phyloP scores from a whole-genome alignment of 1,284 basidiomycete species.

The Ganoderma multipileum region DNA sequence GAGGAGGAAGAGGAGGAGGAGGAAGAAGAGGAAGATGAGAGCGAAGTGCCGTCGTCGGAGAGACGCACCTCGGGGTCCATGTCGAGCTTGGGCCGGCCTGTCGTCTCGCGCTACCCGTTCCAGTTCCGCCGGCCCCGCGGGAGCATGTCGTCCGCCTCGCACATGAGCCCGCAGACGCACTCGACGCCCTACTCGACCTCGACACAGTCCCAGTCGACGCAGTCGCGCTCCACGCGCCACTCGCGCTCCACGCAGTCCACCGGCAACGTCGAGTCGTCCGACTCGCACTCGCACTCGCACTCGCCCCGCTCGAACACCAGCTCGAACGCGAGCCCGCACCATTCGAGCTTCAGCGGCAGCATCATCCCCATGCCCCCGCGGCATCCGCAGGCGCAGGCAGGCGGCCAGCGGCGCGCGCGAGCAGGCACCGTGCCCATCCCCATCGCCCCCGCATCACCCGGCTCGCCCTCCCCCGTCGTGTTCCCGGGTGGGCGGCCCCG shows the following conservation, averaged over 20 bases:
- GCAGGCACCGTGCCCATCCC: slow-evolving; percentile 58
- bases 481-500: slow-evolving; percentile 45
- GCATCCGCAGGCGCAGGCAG: slow-evolving; percentile 54
- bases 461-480: slow-evolving; percentile 53
- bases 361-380: slow-evolving; percentile 77
- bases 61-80: slow-evolving; percentile 48
- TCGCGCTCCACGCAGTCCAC: slow-evolving; percentile 63
- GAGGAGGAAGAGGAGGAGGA: slow-evolving; percentile 45
- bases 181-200: slow-evolving; percentile 52
- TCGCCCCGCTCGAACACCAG: slow-evolving; percentile 46
- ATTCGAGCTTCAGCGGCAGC: slow-evolving; percentile 41
- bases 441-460: slow-evolving; percentile 43
- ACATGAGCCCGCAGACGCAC: slow-evolving; percentile 42
- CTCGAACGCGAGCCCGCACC: slow-evolving; percentile 43
- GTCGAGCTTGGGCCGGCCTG: slow-evolving; percentile 17
- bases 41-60: slow-evolving; percentile 55
- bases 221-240: slow-evolving; percentile 48
- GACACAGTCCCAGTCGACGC: slow-evolving; percentile 46
- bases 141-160: slow-evolving; percentile 49
- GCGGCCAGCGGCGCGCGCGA: slow-evolving; percentile 45
- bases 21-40: slow-evolving; percentile 49
- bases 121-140: slow-evolving; percentile 60
- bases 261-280: slow-evolving; percentile 61
- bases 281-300: slow-evolving; percentile 67
- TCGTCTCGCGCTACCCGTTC: slow-evolving; percentile 75